These are phyloP conservation scores for Paramecium sexaurelia DNA, from an alignment of 73 alveolate species.

Conservation along the genomic window DNA sequence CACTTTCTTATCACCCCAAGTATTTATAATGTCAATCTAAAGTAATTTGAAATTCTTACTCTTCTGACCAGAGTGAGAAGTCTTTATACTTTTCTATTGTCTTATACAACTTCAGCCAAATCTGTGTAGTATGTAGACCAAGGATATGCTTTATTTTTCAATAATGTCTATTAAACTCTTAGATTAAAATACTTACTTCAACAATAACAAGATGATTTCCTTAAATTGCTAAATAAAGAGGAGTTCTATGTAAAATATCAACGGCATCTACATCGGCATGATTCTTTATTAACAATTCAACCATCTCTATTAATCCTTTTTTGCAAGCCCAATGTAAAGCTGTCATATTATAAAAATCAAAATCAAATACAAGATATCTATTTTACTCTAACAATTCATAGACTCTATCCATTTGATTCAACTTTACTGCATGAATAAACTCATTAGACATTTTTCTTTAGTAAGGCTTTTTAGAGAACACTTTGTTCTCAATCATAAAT, in stretches of 20 bases:
- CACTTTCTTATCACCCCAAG: conserved; percentile 28
- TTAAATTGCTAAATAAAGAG: conserved; percentile 39
- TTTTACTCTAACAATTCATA: background rate
- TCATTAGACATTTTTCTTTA: background rate
- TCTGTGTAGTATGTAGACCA: conserved; percentile 34
- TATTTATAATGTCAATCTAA: conserved; percentile 2
- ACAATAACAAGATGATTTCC: background rate
- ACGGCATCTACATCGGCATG: conserved; percentile 45
- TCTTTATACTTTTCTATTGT: background rate
- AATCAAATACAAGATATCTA: conserved; percentile 25
- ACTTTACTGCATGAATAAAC: conserved; percentile 32
- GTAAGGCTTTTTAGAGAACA: conserved; percentile 26
- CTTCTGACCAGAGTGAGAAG: conserved; percentile 6
- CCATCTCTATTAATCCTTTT: conserved; percentile 23
- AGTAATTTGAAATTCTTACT: background rate
- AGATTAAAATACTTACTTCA: background rate
- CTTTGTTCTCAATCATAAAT: conserved; percentile 7
- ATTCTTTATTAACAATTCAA: background rate
- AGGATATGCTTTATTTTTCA: conserved; percentile 15
- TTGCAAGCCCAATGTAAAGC: conserved; percentile 46
- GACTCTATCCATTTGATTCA: conserved; percentile 4
- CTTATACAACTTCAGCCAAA: conserved; percentile 15
- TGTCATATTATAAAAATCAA: conserved; percentile 41
- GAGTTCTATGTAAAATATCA: conserved; percentile 6
- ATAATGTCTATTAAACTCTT: background rate